Evolutionary conservation across 768 basidiomycete species (phyloP), one percentile per base, ranked within the genome.

Genomic region (Kwoniella sp.): DNA sequence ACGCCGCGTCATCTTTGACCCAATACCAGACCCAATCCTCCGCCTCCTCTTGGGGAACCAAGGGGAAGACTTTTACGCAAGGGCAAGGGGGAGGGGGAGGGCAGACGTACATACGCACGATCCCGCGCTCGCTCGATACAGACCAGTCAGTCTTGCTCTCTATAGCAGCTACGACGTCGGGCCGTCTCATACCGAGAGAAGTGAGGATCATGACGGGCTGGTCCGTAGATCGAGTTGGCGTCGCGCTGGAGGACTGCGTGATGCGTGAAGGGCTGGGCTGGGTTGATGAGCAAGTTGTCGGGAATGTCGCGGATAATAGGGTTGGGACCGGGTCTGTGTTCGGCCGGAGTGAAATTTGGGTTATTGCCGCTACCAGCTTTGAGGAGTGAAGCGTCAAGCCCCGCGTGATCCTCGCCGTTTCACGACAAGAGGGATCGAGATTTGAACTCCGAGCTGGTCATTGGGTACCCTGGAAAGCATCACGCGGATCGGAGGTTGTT

Each of bases 261-360:
- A 84, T 92, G 67, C 85, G 89, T 28, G 93, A 98, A 68, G 95
- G 94, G 1, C 82, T 95, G 26, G 94, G 92, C 64, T 99, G 96
- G 96, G 76, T 98, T 30, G 96, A 99, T 74, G 89, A 91, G 26
- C 93, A 96, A 80, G 91, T 90, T 58, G 86, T 87, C 29, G 48
- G n/a, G 17, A 29, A 45, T 58, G 47, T 15, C 26, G 22, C 12
- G 3, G 17, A 11, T 37, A 11, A 20, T 47, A 26, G 2, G 3
- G 22, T 5, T 45, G 37, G 56, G 9, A 4, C 2, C 4, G 41
- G 12, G 20, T 22, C 55, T 7, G 51, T 29, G 30, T 25, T 60
- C 17, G 17, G 50, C 7, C 45, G 56, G 20, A 55, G 50, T 54
- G 48, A 45, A 3, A 45, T 64, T 11, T 64, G 63, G 63, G 52